phyloP scores from a whole-genome alignment of 2,329 filamentous ascomycete genomes.

The Sclerotinia minor region DNA sequence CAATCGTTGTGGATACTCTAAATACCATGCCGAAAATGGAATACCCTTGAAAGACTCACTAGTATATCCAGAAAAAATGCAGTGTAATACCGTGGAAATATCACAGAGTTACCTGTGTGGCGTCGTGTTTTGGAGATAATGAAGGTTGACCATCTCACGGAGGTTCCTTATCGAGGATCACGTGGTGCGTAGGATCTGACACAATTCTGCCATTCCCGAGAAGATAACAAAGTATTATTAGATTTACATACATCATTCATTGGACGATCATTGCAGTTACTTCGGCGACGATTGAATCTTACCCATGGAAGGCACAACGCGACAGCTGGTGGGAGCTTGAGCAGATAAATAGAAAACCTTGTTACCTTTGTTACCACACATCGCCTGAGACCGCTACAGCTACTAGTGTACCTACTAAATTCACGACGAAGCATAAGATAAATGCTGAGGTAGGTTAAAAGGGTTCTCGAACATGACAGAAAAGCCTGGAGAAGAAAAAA shows the following conservation, averaged over 20 bases:
- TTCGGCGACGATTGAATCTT: neutral
- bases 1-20: neutral
- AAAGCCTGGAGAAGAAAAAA: neutral
- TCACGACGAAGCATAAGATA: neutral
- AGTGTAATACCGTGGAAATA: neutral
- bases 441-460: neutral
- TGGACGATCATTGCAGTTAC: neutral
- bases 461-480: neutral
- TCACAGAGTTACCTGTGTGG: neutral
- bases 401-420: neutral
- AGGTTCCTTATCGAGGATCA: slow-evolving; percentile 16
- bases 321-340: neutral
- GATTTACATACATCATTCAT: neutral
- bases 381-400: neutral
- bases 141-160: neutral
- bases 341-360: neutral
- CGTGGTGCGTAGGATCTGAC: neutral
- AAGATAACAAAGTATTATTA: neutral
- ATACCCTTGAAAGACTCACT: neutral
- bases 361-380: neutral
- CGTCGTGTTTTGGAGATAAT: neutral
- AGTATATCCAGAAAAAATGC: neutral
- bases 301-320: neutral
- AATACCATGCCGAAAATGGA: neutral
- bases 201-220: neutral